These are phyloP conservation scores for Rhizophagus sp. DNA, from an alignment of 192 early-diverging fungal genomes.

Conservation along the genomic window DNA sequence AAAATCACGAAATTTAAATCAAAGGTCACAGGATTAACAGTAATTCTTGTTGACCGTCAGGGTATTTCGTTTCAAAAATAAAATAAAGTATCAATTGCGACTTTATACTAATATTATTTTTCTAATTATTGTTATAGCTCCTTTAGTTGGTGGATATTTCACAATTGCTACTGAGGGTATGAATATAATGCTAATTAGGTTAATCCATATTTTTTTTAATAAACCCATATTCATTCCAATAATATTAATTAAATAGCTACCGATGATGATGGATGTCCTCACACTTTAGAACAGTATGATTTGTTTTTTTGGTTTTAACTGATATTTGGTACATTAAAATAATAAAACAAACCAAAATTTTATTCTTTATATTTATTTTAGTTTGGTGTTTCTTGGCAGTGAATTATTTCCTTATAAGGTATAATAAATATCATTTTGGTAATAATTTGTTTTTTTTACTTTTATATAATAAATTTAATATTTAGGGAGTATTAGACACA, in stretches of 20 bases:
- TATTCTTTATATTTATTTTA: conserved; percentile 25
- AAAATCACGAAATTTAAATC: conserved; percentile 54
- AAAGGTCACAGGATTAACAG: conserved; percentile 52
- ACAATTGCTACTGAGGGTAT: conserved; percentile 59
- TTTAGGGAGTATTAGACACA: conserved; percentile 61
- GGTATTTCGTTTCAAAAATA: conserved; percentile 31
- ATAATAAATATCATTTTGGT: not conserved
- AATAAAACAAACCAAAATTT: not conserved
- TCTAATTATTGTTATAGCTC: conserved; percentile 37
- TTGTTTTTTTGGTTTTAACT: not conserved
- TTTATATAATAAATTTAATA: conserved; percentile 6
- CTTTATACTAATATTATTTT: not conserved
- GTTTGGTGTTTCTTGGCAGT: conserved; percentile 63
- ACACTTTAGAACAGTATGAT: conserved; percentile 61
- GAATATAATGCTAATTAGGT: not conserved
- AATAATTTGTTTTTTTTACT: not conserved
- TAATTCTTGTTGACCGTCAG: conserved; percentile 54
- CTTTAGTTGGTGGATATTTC: conserved; percentile 60
- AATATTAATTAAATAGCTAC: conserved; percentile 39
- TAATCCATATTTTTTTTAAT: not conserved
- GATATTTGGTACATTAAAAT: not conserved
- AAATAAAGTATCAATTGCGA: not conserved
- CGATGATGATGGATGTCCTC: conserved; percentile 62
- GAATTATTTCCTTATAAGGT: conserved; percentile 61
- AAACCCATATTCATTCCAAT: not conserved